phyloP scores from a whole-genome alignment of 805 yeast species.

The Lipomyces yamadae region DNA sequence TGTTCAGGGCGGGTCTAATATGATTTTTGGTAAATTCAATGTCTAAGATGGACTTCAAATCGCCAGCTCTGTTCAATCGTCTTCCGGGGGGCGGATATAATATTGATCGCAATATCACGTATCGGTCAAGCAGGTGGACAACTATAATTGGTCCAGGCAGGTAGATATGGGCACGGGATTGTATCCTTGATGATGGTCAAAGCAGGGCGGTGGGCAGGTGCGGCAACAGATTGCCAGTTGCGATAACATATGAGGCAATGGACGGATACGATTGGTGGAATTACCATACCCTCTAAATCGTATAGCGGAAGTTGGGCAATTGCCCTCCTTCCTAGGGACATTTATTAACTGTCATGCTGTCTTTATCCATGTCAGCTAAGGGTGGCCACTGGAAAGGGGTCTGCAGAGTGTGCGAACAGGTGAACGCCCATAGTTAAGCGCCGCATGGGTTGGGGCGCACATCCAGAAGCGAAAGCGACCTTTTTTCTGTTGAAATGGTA shows the following conservation, averaged over 20 bases:
- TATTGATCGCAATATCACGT: not conserved
- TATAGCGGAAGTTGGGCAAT: not conserved
- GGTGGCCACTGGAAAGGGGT: not conserved
- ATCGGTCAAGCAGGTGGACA: not conserved
- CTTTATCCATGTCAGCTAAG: not conserved
- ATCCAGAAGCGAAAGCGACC: not conserved
- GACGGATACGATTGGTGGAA: not conserved
- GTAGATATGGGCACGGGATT: not conserved
- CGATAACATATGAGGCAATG: not conserved
- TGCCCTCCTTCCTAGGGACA: no score
- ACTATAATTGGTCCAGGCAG: not conserved
- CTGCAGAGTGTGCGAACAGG: not conserved
- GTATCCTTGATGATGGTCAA: not conserved
- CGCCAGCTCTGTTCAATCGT: no score
- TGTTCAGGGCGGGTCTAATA: not conserved
- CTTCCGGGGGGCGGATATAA: not conserved
- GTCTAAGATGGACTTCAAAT: not conserved
- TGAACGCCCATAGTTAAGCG: not conserved
- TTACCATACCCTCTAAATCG: not conserved
- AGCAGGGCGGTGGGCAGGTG: not conserved
- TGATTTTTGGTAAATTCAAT: not conserved
- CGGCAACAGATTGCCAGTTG: not conserved
- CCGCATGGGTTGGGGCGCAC: not conserved
- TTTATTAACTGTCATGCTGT: not conserved
- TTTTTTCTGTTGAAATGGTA: no score